Evolutionary conservation across 1,284 basidiomycete species (phyloP).

Genomic region (Tylopilus sp.): DNA sequence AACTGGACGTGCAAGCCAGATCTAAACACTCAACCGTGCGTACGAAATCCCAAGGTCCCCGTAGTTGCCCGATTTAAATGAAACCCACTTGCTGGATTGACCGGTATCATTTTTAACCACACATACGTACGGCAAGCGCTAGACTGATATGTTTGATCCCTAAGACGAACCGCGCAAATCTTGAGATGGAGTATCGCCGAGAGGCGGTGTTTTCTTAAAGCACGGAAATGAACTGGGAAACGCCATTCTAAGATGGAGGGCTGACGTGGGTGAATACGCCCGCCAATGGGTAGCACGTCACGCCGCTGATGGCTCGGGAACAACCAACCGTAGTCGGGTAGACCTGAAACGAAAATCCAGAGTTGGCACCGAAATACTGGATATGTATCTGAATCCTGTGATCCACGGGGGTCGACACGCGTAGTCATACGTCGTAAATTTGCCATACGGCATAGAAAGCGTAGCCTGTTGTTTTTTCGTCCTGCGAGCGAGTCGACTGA

Average conservation of each 20-base stretch:
- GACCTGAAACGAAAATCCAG: constrained; percentile 16
- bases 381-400: background rate
- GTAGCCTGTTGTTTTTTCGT: background rate
- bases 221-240: constrained; percentile 1
- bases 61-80: constrained; percentile 6
- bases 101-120: background rate
- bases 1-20: constrained; percentile 4
- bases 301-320: constrained; percentile 5
- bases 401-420: background rate
- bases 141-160: constrained; percentile 10
- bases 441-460: background rate
- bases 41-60: constrained; percentile 13
- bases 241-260: constrained; percentile 1
- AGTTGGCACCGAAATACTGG: background rate
- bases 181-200: background rate
- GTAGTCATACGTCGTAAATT: background rate
- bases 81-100: constrained; percentile 1
- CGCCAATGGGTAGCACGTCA: background rate
- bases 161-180: background rate
- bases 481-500: background rate
- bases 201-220: constrained; percentile 4
- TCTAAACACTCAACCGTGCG: background rate
- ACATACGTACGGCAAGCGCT: background rate
- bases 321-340: constrained; percentile 1
- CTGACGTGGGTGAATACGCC: background rate